Evolutionary conservation across 805 yeast species (phyloP), one percentile per base, ranked within the genome.

Genomic region (Lachancea sp.): DNA sequence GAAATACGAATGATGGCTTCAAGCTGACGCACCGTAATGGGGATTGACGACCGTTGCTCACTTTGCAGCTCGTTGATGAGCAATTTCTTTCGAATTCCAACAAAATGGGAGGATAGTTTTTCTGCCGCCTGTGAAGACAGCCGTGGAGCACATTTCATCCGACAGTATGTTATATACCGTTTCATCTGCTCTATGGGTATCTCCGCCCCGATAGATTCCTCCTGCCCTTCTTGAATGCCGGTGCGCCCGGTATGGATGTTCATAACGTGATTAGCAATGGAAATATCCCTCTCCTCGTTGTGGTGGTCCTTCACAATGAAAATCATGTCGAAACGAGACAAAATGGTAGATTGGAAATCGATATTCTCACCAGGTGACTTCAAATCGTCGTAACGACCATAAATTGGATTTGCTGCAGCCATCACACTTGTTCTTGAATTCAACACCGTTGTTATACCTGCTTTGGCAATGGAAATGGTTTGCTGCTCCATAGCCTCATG

Each of bases 401-500:
- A 92, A 29, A 88, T 78, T 3, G 99, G 99, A 64, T 92, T 92
- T 6, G 98, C 98, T 18, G 98, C 98, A 0, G 98, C 98, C 34
- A 92, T 70, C 3, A 92, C 98, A 25, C 95, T 81, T 0, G 98
- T 92, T 65, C 99, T 76, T 3, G 98, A 92, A 64, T 92, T 92
- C 52, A 92, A 72, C 41, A 92, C 89, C 0, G 99, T 92, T 2
- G 97, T 92, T 52, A 92, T 92, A 62, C 99, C 99, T 8, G 99
- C 99, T 63, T 92, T 92, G 23, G 99, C 98, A 61, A 92, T 89
- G 11, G 97, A 90, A 45, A 92, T 92, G 0, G 98, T 92, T 65
- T 92, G 99, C 65, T 92, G 99, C 68, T 92, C 99, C 99, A 92
- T 92, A 9, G 98, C 98, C 70, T 92, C 99, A 64, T 92, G 99